Conservation (phyloP, 176 grass and related monocot species). For the Metroxylon sagu region DNA sequence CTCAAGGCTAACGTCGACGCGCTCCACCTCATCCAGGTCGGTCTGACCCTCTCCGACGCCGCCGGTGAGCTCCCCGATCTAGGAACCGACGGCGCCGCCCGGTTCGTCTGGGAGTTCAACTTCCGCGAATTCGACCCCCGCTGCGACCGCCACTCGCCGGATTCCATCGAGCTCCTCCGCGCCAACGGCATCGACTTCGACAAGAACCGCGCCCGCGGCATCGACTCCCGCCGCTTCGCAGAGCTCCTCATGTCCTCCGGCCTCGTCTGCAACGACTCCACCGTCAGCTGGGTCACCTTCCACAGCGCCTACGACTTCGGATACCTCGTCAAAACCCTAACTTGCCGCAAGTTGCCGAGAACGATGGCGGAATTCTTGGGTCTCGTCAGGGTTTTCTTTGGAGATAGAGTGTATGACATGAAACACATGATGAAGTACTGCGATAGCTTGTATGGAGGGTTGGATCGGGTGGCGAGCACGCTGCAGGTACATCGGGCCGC, state of each 20-base stretch:
- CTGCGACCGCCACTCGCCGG: constrained; percentile 45
- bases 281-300: constrained; percentile 61
- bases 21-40: constrained; percentile 84
- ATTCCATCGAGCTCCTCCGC: constrained; percentile 41
- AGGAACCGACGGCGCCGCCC: background rate
- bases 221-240: constrained; percentile 28
- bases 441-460: constrained; percentile 38
- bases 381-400: constrained; percentile 63
- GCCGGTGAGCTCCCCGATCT: constrained; percentile 19
- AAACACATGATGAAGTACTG: constrained; percentile 51
- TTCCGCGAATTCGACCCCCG: constrained; percentile 72
- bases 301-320: constrained; percentile 75
- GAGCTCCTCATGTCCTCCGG: constrained; percentile 67
- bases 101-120: constrained; percentile 71
- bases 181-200: constrained; percentile 61
- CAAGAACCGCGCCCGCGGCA: constrained; percentile 36
- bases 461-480: constrained; percentile 42
- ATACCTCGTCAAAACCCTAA: constrained; percentile 59
- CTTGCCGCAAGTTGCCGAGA: constrained; percentile 31
- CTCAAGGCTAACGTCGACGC: constrained; percentile 74
- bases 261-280: constrained; percentile 39
- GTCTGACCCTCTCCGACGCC: constrained; percentile 44
- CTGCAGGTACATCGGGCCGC: constrained; percentile 42
- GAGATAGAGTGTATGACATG: constrained; percentile 48
- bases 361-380: constrained; percentile 33